Evolutionary conservation across 2,329 filamentous ascomycete species (phyloP).

Genomic region (Sarocladiaceae sp.): DNA sequence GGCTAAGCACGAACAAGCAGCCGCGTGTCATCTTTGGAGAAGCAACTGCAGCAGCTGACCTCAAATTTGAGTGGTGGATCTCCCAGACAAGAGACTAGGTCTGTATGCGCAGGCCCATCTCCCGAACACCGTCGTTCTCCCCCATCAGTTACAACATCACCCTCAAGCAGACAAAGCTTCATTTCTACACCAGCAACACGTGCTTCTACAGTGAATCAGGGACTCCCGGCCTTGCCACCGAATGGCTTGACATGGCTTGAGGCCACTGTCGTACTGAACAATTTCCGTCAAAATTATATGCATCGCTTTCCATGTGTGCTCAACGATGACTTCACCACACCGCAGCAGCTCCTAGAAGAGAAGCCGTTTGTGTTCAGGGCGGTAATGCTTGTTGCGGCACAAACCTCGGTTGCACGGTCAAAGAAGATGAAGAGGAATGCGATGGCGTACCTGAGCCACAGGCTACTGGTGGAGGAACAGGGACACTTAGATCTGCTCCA

Average conservation of each 20-base stretch:
- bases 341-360: constrained; percentile 23
- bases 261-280: constrained; percentile 27
- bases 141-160: background rate
- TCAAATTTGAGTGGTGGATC: constrained; percentile 9
- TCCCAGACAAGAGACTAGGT: constrained; percentile 14
- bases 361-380: constrained; percentile 35
- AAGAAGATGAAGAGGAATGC: constrained; percentile 37
- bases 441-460: constrained; percentile 36
- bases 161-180: background rate
- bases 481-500: constrained; percentile 40
- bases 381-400: constrained; percentile 32
- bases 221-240: background rate
- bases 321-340: constrained; percentile 23
- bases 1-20: constrained; percentile 10
- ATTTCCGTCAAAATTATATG: constrained; percentile 28
- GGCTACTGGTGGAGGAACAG: constrained; percentile 36
- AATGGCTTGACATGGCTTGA: constrained; percentile 33
- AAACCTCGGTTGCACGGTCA: constrained; percentile 21
- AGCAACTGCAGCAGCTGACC: constrained; percentile 19
- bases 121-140: background rate
- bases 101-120: background rate
- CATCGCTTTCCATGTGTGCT: constrained; percentile 35
- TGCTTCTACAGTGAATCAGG: background rate
- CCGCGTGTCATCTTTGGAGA: constrained; percentile 21
- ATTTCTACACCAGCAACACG: background rate